Base-by-base conservation (phyloP, 2,329 filamentous ascomycete genomes). In the Penicillium brevicompactum region DNA sequence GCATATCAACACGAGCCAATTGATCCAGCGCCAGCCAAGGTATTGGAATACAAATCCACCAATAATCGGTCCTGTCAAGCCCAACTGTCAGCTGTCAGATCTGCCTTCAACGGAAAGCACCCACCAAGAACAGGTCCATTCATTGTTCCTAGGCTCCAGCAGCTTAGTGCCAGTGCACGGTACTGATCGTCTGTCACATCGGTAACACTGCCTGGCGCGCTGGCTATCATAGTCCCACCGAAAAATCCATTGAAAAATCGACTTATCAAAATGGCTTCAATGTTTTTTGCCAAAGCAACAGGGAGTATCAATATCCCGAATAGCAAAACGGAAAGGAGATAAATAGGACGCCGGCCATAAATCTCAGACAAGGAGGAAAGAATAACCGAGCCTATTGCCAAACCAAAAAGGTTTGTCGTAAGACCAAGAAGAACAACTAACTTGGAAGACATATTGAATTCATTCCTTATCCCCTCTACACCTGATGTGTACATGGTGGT, bases 1-100 rank as follows among this genome's bases (percentile, higher is more conserved):
- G 5, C 88, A 79, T 51, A 92, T 91, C 61, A 91, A 72, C 10
- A 88, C 82, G 7, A 92, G 78, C 87, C 89, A 94, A 66, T 88
- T 88, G 14, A 85, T 86, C 89, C 90, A 94, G 30, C 90, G 77
- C 91, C 91, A 95, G 2, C 89, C 90, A 3, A 92, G 76, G 57
- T 65, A 63, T 34, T 66, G 56, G 27, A 56, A 65, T 1, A 67
- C 53, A 46, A 66, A 90, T 64, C 0, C 87, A 82, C 62, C 62
- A 14, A 63, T 59, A 2, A 65, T 66, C 5, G 62, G 60, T 5
- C 62, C 62, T 64, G 18, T 18, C 4, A 83, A 11, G 79, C 9
- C 2, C 3, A 34, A 14, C 9, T 13, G 31, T 34, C 31, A 34
- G 31, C 13, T 13, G 24, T 4, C 1, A 27, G 5, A 27, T 27